Base-by-base conservation (phyloP, 2,329 filamentous ascomycete species). In the Colletotrichum costaricense region DNA sequence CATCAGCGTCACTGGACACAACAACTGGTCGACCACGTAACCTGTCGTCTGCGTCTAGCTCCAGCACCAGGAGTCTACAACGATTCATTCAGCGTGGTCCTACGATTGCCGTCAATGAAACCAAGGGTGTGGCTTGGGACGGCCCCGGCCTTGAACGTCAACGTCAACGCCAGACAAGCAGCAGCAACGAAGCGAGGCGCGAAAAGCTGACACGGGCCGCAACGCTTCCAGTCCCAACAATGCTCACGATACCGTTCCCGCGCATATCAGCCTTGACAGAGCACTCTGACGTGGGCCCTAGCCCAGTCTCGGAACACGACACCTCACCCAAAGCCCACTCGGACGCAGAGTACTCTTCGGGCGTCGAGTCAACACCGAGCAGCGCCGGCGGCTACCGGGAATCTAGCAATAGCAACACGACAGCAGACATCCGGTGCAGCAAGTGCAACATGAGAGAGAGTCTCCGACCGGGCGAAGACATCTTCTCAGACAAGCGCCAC, bases 401-500 rank as follows among this genome's bases (percentile, higher is more conserved):
- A 56, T 73, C 67, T 4, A 58, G 30, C 0, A 62, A 60, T 6
- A 63, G 30, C 0, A 65, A 60, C n/a, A 66, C 67, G 6, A 49
- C 19, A 11, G 71, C 19, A 49, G 71, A 73, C 11, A 73, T 73
- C 6, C 60, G 71, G 9, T 73, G 71, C 56, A 73, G 71, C 55
- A 73, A 73, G 19, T 73, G 71, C 49, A 71, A 73, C 62, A 73
- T 73, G 67, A 55, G 71, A 24, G 67, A 67, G 1, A 66, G 60
- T 8, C 71, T 73, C 26, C 71, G 67, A 4, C 62, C 71, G 1
- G 33, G 70, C 35, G 67, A 73, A 24, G 55, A 66, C 8, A 35
- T 73, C 2, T 73, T 73, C 28, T 28, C 46, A 16, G 46, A 62
- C 5, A 12, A 49, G 42, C 7, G 42, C 33, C 49, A 26, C 7